A percentile compares a stretch with the other conserved stretches of the same genome.
phyloP scores from a whole-genome alignment of 2,329 filamentous ascomycete species.

The Exophiala spinifera region DNA sequence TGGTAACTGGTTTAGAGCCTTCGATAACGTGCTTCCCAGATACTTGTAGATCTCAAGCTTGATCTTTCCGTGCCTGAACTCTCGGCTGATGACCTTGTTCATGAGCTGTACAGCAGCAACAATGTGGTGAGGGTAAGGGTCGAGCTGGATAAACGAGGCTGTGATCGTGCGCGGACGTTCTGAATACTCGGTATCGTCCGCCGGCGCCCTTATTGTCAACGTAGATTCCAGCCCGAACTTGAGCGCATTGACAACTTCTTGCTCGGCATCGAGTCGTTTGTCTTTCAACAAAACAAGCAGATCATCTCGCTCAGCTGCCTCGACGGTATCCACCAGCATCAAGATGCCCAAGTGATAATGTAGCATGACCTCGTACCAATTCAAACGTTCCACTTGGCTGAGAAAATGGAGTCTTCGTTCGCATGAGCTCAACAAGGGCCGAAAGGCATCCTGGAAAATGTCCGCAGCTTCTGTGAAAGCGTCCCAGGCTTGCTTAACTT shows the following conservation, averaged over 20 bases:
- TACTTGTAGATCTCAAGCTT: slow-evolving; percentile 28
- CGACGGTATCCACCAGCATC: slow-evolving; percentile 32
- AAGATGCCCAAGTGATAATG: slow-evolving; percentile 33
- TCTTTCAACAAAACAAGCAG: slow-evolving; percentile 29
- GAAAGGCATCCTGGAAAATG: slow-evolving; percentile 32
- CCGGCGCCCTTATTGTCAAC: slow-evolving; percentile 26
- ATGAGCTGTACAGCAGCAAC: slow-evolving; percentile 33
- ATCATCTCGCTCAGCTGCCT: slow-evolving; percentile 30
- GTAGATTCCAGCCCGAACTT: slow-evolving; percentile 32
- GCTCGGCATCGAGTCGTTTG: slow-evolving; percentile 29
- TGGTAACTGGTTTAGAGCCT: slow-evolving; percentile 31
- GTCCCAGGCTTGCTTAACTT: slow-evolving; percentile 30
- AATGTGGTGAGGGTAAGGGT: slow-evolving; percentile 35
- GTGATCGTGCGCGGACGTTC: slow-evolving; percentile 7
- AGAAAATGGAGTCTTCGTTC: slow-evolving; percentile 34
- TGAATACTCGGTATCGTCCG: not conserved
- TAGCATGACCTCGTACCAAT: slow-evolving; percentile 35
- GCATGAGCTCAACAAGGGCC: slow-evolving; percentile 30
- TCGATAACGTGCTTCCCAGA: slow-evolving; percentile 29
- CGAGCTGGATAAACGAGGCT: slow-evolving; percentile 32
- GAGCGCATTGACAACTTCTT: slow-evolving; percentile 30
- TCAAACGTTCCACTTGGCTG: slow-evolving; percentile 32
- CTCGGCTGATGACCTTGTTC: slow-evolving; percentile 31
- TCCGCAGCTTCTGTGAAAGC: slow-evolving; percentile 31
- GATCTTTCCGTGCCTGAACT: slow-evolving; percentile 29